These are phyloP conservation scores for Curvularia eragrostidis DNA, from an alignment of 2,329 filamentous ascomycete genomes.

Conservation along the genomic window DNA sequence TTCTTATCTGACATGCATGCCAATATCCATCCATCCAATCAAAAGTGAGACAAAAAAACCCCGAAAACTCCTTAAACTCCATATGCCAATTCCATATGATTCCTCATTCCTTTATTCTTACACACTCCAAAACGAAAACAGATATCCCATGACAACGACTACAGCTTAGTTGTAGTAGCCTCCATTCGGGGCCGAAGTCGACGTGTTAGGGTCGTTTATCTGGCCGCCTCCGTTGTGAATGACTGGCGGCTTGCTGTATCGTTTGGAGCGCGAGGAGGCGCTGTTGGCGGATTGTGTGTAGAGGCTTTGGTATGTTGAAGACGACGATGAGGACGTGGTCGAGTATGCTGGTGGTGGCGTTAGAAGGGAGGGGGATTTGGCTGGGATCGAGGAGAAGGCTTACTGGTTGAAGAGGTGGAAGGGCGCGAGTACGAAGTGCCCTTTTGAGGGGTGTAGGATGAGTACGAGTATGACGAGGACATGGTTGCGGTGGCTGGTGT, in stretches of 20 bases:
- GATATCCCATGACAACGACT: background rate
- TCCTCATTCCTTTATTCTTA: background rate
- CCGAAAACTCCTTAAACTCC: background rate
- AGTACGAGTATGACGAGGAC: background rate
- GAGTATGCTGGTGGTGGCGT: constrained; percentile 32
- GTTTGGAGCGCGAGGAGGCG: constrained; percentile 20
- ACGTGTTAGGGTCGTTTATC: constrained; percentile 39
- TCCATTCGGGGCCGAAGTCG: constrained; percentile 36
- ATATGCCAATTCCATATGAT: background rate
- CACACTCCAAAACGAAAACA: background rate
- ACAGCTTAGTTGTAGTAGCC: constrained; percentile 38
- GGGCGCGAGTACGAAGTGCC: constrained; percentile 21
- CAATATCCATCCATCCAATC: background rate
- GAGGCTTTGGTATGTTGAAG: constrained; percentile 34
- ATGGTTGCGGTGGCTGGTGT: background rate
- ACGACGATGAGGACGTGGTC: constrained; percentile 35
- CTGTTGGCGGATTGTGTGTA: constrained; percentile 34
- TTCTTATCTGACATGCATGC: too few relatives aligned
- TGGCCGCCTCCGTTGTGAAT: constrained; percentile 42
- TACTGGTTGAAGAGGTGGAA: constrained; percentile 9
- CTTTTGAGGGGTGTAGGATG: background rate
- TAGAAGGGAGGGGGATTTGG: constrained; percentile 31
- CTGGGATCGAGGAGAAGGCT: constrained; percentile 29
- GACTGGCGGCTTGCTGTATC: constrained; percentile 40
- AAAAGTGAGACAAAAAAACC: too few relatives aligned